These are phyloP conservation scores for Didymella exigua DNA, from an alignment of 2,329 filamentous ascomycete genomes.

Conservation along the genomic window DNA sequence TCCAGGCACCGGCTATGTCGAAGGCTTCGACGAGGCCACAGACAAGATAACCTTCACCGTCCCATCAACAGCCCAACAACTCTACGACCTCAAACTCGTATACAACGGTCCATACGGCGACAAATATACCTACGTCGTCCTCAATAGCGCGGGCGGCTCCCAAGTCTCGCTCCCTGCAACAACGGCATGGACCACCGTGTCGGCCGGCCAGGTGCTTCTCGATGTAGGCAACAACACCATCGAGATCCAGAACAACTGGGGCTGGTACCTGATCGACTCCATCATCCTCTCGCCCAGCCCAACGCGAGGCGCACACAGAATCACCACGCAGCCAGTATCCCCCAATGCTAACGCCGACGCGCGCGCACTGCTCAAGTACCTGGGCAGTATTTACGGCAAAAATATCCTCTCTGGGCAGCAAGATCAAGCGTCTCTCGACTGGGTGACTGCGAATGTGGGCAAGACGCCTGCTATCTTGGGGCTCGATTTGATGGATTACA, in stretches of 20 bases:
- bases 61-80: constrained; percentile 39
- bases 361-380: constrained; percentile 51
- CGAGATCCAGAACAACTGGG: constrained; percentile 57
- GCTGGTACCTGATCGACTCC: constrained; percentile 56
- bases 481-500: constrained; percentile 58
- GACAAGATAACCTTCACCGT: constrained; percentile 56
- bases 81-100: constrained; percentile 54
- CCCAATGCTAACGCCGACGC: constrained; percentile 47
- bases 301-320: constrained; percentile 49
- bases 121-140: constrained; percentile 52
- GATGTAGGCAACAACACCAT: constrained; percentile 54
- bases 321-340: constrained; percentile 49
- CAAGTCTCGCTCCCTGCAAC: constrained; percentile 52
- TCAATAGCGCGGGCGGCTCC: constrained; percentile 52
- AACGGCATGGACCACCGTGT: constrained; percentile 47
- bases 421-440: constrained; percentile 52
- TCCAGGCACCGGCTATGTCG: constrained; percentile 56
- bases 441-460: constrained; percentile 53
- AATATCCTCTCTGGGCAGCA: constrained; percentile 58
- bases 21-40: constrained; percentile 51
- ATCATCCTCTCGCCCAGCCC: constrained; percentile 49
- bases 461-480: constrained; percentile 56
- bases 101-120: constrained; percentile 56
- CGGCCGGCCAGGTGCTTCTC: constrained; percentile 55
- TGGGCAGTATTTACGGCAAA: constrained; percentile 54